These are phyloP conservation scores for Lepraria neglecta DNA, from an alignment of 495 filamentous ascomycete species.

Conservation along the genomic window DNA sequence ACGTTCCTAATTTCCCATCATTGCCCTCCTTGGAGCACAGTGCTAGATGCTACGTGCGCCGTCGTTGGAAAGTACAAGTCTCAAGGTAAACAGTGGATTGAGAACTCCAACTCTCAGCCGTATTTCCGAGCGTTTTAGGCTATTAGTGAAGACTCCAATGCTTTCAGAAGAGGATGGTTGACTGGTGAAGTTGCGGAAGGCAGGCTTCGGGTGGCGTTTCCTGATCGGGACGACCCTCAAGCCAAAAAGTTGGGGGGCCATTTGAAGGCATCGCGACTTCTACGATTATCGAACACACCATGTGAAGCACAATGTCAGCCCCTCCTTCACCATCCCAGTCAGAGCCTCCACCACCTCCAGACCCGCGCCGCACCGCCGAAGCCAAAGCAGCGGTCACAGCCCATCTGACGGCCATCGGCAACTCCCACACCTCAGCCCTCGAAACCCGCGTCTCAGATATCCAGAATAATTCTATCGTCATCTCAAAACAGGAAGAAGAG, in stretches of 20 bases:
- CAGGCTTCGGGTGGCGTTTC: too few relatives aligned
- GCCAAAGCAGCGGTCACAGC: conserved; percentile 70
- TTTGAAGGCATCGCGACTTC: background rate
- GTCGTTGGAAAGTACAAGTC: too few relatives aligned
- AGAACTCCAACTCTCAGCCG: too few relatives aligned
- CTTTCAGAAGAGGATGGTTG: too few relatives aligned
- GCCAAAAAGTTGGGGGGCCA: background rate
- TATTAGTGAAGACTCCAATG: too few relatives aligned
- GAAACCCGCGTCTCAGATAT: conserved; percentile 61
- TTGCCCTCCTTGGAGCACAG: too few relatives aligned
- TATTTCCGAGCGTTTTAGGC: too few relatives aligned
- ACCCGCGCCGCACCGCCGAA: conserved; percentile 48
- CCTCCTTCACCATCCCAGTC: conserved; percentile 2
- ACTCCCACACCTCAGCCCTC: conserved; percentile 57
- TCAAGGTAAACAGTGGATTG: too few relatives aligned
- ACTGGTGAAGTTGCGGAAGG: too few relatives aligned
- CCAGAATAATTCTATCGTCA: conserved; percentile 61
- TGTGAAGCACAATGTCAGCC: background rate
- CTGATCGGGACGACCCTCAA: too few relatives aligned
- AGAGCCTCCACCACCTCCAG: conserved; percentile 11
- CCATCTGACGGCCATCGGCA: conserved; percentile 66
- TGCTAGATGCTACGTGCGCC: too few relatives aligned
- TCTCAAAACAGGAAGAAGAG: conserved; percentile 67
- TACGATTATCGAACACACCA: background rate
- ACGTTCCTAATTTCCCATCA: too few relatives aligned